These are phyloP conservation scores for Exophiala spinifera DNA, from an alignment of 2,329 filamentous ascomycete species.

Conservation along the genomic window DNA sequence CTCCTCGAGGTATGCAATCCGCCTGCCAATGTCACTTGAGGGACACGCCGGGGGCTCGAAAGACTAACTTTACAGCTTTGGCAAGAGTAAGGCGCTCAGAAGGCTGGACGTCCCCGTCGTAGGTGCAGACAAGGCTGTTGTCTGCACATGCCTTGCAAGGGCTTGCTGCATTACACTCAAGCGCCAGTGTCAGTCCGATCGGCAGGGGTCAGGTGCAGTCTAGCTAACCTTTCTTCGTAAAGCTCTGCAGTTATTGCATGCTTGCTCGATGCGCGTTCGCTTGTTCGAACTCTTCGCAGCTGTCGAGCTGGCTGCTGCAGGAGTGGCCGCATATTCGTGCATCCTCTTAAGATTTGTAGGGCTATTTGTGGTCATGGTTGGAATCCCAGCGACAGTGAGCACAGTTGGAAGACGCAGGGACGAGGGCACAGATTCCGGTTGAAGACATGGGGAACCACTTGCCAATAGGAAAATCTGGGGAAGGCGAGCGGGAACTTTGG, in stretches of 20 bases:
- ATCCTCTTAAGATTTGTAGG: too few species aligned
- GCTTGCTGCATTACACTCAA: not conserved
- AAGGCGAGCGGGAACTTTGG: too few species aligned
- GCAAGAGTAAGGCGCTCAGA: slow-evolving; percentile 14
- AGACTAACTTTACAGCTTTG: slow-evolving; percentile 9
- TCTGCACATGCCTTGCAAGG: slow-evolving; percentile 6
- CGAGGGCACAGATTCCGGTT: too few species aligned
- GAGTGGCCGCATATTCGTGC: too few species aligned
- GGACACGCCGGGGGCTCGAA: too few species aligned
- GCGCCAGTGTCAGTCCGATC: too few species aligned
- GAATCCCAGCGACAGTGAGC: too few species aligned
- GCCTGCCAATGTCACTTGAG: not conserved
- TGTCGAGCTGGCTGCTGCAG: not conserved
- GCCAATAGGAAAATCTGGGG: too few species aligned
- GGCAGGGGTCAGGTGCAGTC: not conserved
- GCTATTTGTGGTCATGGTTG: too few species aligned
- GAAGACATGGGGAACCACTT: too few species aligned
- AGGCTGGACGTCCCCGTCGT: slow-evolving; percentile 5
- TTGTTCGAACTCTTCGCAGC: not conserved
- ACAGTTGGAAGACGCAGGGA: too few species aligned
- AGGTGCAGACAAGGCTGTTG: slow-evolving; percentile 6
- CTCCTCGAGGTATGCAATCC: slow-evolving; percentile 16
- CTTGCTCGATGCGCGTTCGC: slow-evolving; percentile 7
- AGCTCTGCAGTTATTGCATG: slow-evolving; percentile 8
- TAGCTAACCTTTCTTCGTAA: slow-evolving; percentile 3